phyloP scores from a whole-genome alignment of 2,329 filamentous ascomycete species.

The Calonectria pauciramosa region DNA sequence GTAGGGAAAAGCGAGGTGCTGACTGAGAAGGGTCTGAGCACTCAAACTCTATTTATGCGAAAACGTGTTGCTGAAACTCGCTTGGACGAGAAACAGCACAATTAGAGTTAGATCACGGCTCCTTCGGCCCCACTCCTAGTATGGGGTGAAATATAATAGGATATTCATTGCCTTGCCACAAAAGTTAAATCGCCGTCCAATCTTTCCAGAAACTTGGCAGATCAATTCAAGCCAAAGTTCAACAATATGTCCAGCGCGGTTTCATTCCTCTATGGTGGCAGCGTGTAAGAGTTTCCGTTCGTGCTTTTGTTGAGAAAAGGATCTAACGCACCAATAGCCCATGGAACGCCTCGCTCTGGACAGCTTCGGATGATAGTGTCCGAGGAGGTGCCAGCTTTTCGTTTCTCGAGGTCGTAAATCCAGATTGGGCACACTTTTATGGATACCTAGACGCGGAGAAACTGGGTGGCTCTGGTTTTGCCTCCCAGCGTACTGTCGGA shows the following conservation, averaged over 20 bases:
- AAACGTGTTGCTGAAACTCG: not conserved
- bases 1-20: not conserved
- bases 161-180: not conserved
- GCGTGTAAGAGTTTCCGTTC: not conserved
- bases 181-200: not conserved
- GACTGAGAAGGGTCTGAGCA: not conserved
- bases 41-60: constrained; percentile 6
- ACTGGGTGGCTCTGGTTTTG: constrained; percentile 5
- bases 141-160: not conserved
- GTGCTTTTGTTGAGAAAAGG: not conserved
- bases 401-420: not conserved
- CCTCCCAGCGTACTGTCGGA: constrained; percentile 1
- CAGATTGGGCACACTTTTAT: not conserved
- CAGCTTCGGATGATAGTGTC: constrained; percentile 1
- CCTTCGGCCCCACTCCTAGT: not conserved
- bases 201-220: not conserved
- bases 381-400: constrained; percentile 5
- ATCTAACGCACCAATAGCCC: not conserved
- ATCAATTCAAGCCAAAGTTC: not conserved
- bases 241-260: not conserved
- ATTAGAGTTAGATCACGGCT: constrained; percentile 9
- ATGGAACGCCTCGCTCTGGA: constrained; percentile 7
- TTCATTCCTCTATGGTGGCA: constrained; percentile 2
- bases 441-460: not conserved
- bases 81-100: not conserved